phyloP scores from a whole-genome alignment of 2,329 filamentous ascomycete genomes.

The Curvularia lunata region DNA sequence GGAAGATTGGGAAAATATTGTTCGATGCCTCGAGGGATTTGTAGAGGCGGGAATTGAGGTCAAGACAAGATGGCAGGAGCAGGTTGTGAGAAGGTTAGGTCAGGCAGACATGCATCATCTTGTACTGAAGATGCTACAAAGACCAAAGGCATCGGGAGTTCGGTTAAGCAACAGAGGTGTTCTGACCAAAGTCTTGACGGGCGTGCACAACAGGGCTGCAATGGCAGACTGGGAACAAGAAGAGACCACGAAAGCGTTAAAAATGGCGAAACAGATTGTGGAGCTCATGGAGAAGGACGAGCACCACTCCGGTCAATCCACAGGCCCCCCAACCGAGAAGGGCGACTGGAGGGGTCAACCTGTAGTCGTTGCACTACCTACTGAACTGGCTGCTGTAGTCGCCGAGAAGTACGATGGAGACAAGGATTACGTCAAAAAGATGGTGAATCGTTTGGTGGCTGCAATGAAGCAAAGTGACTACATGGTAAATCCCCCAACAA shows the following conservation, averaged over 20 bases:
- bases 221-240: constrained; percentile 46
- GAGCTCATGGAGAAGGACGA: constrained; percentile 51
- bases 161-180: constrained; percentile 32
- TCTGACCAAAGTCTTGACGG: constrained; percentile 43
- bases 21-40: constrained; percentile 42
- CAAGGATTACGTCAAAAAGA: constrained; percentile 50
- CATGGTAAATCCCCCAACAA: constrained; percentile 19
- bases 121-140: constrained; percentile 40
- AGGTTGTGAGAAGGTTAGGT: constrained; percentile 30
- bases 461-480: constrained; percentile 37
- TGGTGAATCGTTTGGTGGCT: constrained; percentile 49
- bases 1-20: constrained; percentile 47
- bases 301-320: constrained; percentile 39
- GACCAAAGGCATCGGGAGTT: constrained; percentile 34
- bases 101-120: constrained; percentile 34
- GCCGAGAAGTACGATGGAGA: constrained; percentile 48
- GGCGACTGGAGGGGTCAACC: constrained; percentile 39
- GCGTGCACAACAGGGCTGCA: constrained; percentile 45
- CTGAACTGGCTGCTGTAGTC: constrained; percentile 53
- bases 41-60: constrained; percentile 33
- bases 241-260: constrained; percentile 48
- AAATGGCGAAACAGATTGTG: constrained; percentile 48
- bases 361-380: constrained; percentile 50
- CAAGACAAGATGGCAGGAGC: constrained; percentile 19
- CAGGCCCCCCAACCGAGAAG: constrained; percentile 15